A percentile compares a stretch with the other conserved stretches of the same genome.
phyloP scores from a whole-genome alignment of 495 filamentous ascomycete species.

The Xylaria castorea region DNA sequence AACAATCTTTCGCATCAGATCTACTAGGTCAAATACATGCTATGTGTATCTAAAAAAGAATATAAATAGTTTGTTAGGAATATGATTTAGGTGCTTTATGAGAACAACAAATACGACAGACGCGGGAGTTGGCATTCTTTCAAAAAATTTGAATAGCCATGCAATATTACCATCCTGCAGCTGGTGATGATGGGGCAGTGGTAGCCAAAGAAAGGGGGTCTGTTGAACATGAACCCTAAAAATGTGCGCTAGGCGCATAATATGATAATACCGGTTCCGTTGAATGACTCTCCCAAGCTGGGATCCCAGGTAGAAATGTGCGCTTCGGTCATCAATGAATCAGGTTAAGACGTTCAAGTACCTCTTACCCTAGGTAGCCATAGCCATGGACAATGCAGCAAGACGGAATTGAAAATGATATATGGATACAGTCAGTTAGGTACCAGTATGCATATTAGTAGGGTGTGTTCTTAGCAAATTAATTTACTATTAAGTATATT shows the following conservation, averaged over 20 bases:
- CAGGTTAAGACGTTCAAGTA: not conserved
- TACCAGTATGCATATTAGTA: not conserved
- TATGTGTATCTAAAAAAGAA: not conserved
- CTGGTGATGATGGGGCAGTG: constrained; percentile 11
- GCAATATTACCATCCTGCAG: not conserved
- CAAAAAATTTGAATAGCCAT: not conserved
- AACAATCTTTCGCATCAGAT: not conserved
- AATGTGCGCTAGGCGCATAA: constrained; percentile 4
- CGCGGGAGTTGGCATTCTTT: not conserved
- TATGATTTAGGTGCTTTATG: not conserved
- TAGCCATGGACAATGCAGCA: not conserved
- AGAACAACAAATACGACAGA: not conserved
- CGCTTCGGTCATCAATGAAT: constrained; percentile 11
- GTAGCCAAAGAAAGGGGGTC: constrained; percentile 10
- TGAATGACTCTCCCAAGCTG: constrained; percentile 15
- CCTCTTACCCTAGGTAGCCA: not conserved
- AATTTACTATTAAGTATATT: not conserved
- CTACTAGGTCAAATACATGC: not conserved
- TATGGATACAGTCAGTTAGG: not conserved
- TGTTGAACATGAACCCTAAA: not conserved
- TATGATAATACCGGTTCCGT: not conserved
- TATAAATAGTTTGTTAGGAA: not conserved
- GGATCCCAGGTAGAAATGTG: not conserved
- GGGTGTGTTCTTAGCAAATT: not conserved
- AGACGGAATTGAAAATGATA: not conserved